These are phyloP conservation scores for Fusarium keratoplasticum DNA, from an alignment of 2,329 filamentous ascomycete genomes.

Conservation along the genomic window DNA sequence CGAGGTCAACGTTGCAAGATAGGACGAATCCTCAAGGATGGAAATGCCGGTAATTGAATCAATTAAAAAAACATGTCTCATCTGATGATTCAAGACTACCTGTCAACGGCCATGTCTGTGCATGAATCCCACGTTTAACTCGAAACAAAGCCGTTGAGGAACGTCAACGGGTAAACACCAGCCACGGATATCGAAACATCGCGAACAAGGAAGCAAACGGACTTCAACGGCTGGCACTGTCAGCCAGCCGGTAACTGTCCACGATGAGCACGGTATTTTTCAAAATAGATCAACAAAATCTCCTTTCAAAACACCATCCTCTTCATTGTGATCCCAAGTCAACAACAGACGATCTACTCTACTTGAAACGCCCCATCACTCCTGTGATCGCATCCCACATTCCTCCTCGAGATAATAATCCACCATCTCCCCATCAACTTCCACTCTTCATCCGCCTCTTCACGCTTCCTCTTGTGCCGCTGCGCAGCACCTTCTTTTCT, in stretches of 20 bases:
- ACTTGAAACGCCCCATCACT: constrained; percentile 40
- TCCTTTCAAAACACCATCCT: neutral
- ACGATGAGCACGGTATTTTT: neutral
- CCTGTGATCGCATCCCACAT: constrained; percentile 23
- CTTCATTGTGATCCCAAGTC: constrained; percentile 10
- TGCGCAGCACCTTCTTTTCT: constrained; percentile 16
- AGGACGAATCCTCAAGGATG: neutral
- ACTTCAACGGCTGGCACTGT: neutral
- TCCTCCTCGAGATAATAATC: constrained; percentile 3
- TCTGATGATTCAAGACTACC: neutral
- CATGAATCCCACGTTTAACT: neutral
- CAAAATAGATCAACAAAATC: neutral
- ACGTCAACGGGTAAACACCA: neutral
- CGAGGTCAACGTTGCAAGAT: neutral
- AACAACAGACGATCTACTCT: constrained; percentile 17
- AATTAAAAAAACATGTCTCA: neutral
- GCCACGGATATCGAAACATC: neutral
- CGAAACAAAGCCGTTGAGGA: neutral
- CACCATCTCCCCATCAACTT: neutral
- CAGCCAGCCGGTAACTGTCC: neutral
- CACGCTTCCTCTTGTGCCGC: constrained; percentile 1
- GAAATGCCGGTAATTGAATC: neutral
- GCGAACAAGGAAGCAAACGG: neutral
- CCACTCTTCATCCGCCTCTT: neutral
- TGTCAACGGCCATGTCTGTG: neutral